These are phyloP conservation scores for Waltergamsia citrina DNA, from an alignment of 2,329 filamentous ascomycete species.

Conservation along the genomic window DNA sequence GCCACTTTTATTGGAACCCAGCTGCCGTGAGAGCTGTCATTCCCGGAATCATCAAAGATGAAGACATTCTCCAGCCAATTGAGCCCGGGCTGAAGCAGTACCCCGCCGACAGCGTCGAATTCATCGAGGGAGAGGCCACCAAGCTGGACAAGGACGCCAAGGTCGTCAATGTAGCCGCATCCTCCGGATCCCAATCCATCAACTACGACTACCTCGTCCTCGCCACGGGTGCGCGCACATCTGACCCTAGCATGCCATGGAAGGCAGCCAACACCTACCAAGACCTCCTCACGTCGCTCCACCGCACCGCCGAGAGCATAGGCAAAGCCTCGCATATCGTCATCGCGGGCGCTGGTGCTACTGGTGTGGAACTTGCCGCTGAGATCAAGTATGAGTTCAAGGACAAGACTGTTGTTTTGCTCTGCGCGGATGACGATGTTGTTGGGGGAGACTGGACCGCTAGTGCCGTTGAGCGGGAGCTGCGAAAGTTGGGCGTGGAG, in stretches of 20 bases:
- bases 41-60: conserved; percentile 36
- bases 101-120: conserved; percentile 35
- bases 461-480: conserved; percentile 31
- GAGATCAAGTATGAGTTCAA: conserved; percentile 44
- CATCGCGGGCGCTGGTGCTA: conserved; percentile 46
- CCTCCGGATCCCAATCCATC: conserved; percentile 16
- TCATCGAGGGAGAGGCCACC: conserved; percentile 40
- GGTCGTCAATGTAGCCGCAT: conserved; percentile 29
- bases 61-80: conserved; percentile 40
- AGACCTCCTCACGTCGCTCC: conserved; percentile 29
- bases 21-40: conserved; percentile 46
- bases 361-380: conserved; percentile 44
- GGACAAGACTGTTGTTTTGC: conserved; percentile 37
- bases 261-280: conserved; percentile 39
- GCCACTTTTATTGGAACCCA: conserved; percentile 50
- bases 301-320: conserved; percentile 28
- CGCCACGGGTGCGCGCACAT: conserved; percentile 41
- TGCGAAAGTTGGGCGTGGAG: conserved; percentile 42
- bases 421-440: conserved; percentile 29
- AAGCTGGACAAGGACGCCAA: conserved; percentile 32
- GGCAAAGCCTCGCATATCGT: conserved; percentile 39
- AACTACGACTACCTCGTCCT: conserved; percentile 48
- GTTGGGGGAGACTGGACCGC: conserved; percentile 34
- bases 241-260: conserved; percentile 35
- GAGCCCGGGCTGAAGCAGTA: conserved; percentile 39